phyloP scores from a whole-genome alignment of 2,329 filamentous ascomycete genomes.

The Periconia sp. region DNA sequence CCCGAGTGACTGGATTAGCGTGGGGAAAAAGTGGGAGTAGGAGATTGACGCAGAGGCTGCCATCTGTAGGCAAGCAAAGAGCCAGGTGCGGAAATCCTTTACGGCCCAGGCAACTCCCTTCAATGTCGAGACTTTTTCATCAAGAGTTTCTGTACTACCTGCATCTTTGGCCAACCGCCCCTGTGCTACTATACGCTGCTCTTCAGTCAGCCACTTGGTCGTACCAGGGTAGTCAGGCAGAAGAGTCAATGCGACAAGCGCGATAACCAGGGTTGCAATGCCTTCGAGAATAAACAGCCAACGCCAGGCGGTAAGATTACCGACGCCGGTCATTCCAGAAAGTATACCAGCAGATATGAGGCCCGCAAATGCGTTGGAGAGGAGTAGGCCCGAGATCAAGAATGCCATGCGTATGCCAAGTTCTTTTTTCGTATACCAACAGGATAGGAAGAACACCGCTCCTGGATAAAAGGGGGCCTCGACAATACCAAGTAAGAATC shows the following conservation, averaged over 20 bases:
- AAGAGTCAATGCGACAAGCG: conserved; percentile 19
- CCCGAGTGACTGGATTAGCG: too few species aligned
- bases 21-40: too few species aligned
- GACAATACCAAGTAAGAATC: conserved; percentile 17
- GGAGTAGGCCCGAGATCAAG: conserved; percentile 56
- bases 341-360: conserved; percentile 41
- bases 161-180: too few species aligned
- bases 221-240: conserved; percentile 42
- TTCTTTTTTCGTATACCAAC: conserved; percentile 60
- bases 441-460: conserved; percentile 46
- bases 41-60: too few species aligned
- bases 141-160: too few species aligned
- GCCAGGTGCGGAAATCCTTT: too few species aligned
- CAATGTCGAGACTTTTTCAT: too few species aligned
- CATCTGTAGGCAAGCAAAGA: too few species aligned
- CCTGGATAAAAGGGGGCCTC: conserved; percentile 18
- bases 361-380: conserved; percentile 55
- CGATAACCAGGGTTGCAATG: conserved; percentile 4
- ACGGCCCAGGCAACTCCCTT: too few species aligned
- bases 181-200: conserved; percentile 42
- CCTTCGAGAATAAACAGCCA: conserved; percentile 39
- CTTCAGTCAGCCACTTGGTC: conserved; percentile 50
- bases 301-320: conserved; percentile 31
- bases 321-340: conserved; percentile 12
- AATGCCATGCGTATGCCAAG: conserved; percentile 56